These are phyloP conservation scores for Lentinula guzmanii DNA, from an alignment of 768 basidiomycete genomes.

Conservation along the genomic window DNA sequence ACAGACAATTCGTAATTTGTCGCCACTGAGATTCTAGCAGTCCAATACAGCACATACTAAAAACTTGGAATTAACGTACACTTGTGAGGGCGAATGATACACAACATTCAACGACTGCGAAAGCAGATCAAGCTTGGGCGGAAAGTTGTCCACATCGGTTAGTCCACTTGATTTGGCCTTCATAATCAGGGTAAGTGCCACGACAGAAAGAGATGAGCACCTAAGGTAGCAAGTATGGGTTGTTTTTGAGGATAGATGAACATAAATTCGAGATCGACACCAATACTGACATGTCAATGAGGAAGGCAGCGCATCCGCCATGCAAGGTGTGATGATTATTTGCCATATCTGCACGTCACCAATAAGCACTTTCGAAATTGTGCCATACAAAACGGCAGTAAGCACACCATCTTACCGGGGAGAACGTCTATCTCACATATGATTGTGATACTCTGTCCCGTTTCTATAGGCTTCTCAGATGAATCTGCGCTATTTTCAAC, in stretches of 20 bases:
- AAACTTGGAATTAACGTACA: not conserved
- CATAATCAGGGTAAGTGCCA: not conserved
- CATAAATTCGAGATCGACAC: no score
- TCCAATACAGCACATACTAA: not conserved
- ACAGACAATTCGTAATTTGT: not conserved
- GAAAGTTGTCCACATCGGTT: not conserved
- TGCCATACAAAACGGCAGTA: not conserved
- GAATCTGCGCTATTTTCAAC: no score
- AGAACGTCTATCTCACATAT: not conserved
- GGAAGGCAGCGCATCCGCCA: slow-evolving; percentile 1
- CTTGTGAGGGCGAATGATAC: slow-evolving; percentile 1
- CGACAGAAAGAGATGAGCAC: not conserved
- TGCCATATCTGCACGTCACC: not conserved
- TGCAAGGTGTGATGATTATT: not conserved
- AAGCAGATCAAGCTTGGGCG: not conserved
- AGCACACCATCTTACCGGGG: not conserved
- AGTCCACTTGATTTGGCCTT: not conserved
- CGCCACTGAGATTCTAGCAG: not conserved
- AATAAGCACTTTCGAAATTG: not conserved
- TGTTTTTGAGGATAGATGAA: not conserved
- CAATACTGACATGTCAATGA: not conserved
- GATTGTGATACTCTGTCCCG: not conserved
- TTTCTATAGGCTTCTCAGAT: no score
- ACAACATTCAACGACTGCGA: not conserved
- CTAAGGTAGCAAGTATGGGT: not conserved